Conservation (phyloP, 2,329 filamentous ascomycete genomes). For the Fusarium sp. region DNA sequence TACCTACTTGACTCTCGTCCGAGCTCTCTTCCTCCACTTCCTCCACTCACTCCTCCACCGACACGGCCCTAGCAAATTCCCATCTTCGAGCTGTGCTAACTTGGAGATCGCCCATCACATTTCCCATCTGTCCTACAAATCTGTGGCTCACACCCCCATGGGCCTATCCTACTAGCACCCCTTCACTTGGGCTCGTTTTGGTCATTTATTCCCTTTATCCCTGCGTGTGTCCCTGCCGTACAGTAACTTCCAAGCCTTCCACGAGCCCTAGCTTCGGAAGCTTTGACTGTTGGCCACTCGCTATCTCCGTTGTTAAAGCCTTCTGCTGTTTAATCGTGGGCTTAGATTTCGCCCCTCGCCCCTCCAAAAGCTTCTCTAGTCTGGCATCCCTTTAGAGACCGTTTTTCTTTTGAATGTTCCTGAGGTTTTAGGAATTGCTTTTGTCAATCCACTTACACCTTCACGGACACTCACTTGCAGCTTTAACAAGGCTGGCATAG, state of each 20-base stretch:
- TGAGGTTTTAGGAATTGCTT: conserved; percentile 24
- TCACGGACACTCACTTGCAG: conserved; percentile 13
- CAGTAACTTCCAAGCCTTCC: conserved; percentile 34
- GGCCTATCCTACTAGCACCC: conserved; percentile 34
- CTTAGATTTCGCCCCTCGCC: conserved; percentile 37
- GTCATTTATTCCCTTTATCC: conserved; percentile 35
- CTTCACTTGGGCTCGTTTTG: conserved; percentile 33
- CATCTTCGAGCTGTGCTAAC: conserved; percentile 37
- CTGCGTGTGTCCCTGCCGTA: conserved; percentile 31
- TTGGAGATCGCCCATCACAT: conserved; percentile 40
- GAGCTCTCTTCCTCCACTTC: conserved; percentile 38
- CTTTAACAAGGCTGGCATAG: conserved; percentile 15
- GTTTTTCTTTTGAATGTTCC: conserved; percentile 34
- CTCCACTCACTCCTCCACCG: conserved; percentile 41
- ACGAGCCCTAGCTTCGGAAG: conserved; percentile 42
- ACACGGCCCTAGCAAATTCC: conserved; percentile 36
- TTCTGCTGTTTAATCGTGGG: conserved; percentile 36
- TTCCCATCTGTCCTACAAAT: conserved; percentile 40
- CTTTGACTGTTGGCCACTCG: conserved; percentile 42
- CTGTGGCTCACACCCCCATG: conserved; percentile 40
- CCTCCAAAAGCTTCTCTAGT: conserved; percentile 24
- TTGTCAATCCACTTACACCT: conserved; percentile 28
- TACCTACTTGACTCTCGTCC: conserved; percentile 11
- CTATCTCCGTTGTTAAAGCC: conserved; percentile 35
- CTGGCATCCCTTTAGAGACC: conserved; percentile 24